Base-by-base conservation (phyloP, 805 yeast genomes). In the Geotrichum ghanense region DNA sequence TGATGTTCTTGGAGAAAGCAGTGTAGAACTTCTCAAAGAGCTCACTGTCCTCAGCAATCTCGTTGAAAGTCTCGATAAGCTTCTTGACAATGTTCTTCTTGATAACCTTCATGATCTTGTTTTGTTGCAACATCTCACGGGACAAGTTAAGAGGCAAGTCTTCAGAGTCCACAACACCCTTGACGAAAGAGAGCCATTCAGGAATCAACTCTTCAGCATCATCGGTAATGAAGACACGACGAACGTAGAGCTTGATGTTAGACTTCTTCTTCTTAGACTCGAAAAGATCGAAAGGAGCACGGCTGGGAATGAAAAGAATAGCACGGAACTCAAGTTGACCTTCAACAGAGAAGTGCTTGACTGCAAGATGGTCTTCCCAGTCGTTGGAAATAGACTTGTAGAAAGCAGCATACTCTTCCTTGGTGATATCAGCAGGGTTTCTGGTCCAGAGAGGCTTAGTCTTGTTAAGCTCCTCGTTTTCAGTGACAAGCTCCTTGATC, bases 331-430 rank as follows among this genome's bases (percentile, higher is more conserved):
- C 99, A 63, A 92, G 80, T 78, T 92, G 98, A 78, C 99, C 99
- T 77, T 92, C 99, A 65, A 92, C 99, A 45, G 96, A 86, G 79
- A 92, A 92, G 75, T 92, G 99, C 80, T 92, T 92, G 59, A 92
- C 97, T 58, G 97, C 97, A 68, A 92, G 80, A 73, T 96, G 99
- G 69, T 92, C 98, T 76, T 92, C 98, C 98, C 98, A 92, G 73
- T 92, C 99, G 73, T 92, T 92, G 48, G 98, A 89, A 65, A 92
- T 92, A 45, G 97, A 88, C 78, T 92, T 92, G 85, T 92, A 92
- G 84, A 92, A 92, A 50, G 97, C 94, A 64, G 92, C 90, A 79
- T 92, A 92, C 75, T 92, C 99, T 57, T 92, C 98, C 76, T 87
- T 89, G 55, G 95, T 79, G 59, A 92, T 95, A 55, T 92, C 99